These are phyloP conservation scores for Ustilago nuda DNA, from an alignment of 1,284 basidiomycete species.

Conservation along the genomic window DNA sequence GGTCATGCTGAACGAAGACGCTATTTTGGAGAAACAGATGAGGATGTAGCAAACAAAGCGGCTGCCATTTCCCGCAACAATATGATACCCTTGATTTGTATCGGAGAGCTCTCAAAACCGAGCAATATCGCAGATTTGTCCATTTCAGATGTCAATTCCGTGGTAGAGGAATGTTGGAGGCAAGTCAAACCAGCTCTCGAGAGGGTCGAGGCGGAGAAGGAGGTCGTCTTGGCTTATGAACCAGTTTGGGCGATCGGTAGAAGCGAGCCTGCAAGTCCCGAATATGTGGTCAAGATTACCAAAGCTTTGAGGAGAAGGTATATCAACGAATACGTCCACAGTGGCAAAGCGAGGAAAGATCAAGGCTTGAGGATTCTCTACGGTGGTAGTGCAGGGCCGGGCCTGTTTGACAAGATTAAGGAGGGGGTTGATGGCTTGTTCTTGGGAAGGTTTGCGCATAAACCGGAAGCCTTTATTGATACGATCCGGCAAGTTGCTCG, in stretches of 20 bases:
- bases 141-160: slow-evolving; percentile 32
- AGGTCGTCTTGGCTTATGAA: slow-evolving; percentile 63
- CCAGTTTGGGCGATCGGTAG: slow-evolving; percentile 67
- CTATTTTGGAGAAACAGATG: slow-evolving; percentile 62
- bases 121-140: slow-evolving; percentile 34
- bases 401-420: slow-evolving; percentile 55
- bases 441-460: slow-evolving; percentile 62
- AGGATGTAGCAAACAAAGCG: slow-evolving; percentile 56
- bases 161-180: slow-evolving; percentile 59
- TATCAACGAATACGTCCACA: slow-evolving; percentile 39
- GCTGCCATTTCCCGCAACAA: slow-evolving; percentile 45
- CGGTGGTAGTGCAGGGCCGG: slow-evolving; percentile 62
- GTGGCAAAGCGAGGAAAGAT: slow-evolving; percentile 35
- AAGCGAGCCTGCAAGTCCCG: slow-evolving; percentile 55
- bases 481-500: slow-evolving; percentile 59
- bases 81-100: slow-evolving; percentile 63
- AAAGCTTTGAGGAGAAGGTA: slow-evolving; percentile 50
- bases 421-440: slow-evolving; percentile 65
- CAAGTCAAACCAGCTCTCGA: slow-evolving; percentile 56
- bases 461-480: slow-evolving; percentile 56
- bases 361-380: slow-evolving; percentile 56
- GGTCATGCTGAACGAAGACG: slow-evolving; percentile 63
- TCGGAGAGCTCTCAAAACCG: slow-evolving; percentile 54
- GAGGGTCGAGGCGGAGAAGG: slow-evolving; percentile 13
- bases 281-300: slow-evolving; percentile 63